Evolutionary conservation across 495 filamentous ascomycete species (phyloP).

Genomic region (Pyronema omphalodes): DNA sequence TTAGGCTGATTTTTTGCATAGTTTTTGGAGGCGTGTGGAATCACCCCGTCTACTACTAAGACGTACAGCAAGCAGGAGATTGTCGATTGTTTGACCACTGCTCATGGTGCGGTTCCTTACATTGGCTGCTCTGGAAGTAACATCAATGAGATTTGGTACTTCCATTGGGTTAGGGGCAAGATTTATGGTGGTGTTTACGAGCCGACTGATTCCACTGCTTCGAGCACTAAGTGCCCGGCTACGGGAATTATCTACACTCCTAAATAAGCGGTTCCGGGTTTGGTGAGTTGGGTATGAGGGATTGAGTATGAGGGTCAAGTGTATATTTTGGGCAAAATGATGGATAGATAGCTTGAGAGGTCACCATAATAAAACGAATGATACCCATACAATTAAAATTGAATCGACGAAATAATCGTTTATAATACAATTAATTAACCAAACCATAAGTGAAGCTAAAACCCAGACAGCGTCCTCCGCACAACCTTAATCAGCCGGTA

Average conservation of each 20-base stretch:
- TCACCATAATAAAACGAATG: too few relatives aligned
- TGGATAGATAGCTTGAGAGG: too few relatives aligned
- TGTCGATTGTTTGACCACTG: slow-evolving; percentile 39
- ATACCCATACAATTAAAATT: too few relatives aligned
- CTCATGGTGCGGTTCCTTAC: slow-evolving; percentile 19
- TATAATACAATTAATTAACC: too few relatives aligned
- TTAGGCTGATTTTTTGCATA: slow-evolving; percentile 8
- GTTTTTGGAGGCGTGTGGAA: slow-evolving; percentile 42
- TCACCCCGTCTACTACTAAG: slow-evolving; percentile 38
- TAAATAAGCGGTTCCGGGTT: not conserved
- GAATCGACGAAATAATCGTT: too few relatives aligned
- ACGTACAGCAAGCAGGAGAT: slow-evolving; percentile 51
- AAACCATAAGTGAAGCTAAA: too few relatives aligned
- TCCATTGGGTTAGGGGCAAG: not conserved
- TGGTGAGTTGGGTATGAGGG: too few relatives aligned
- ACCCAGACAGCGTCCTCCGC: too few relatives aligned
- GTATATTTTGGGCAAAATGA: too few relatives aligned
- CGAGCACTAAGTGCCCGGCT: not conserved
- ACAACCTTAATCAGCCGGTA: too few relatives aligned
- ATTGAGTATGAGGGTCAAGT: too few relatives aligned
- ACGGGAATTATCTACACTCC: not conserved
- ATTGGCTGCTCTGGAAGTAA: not conserved
- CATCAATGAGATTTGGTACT: slow-evolving; percentile 32
- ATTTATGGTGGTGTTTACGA: not conserved
- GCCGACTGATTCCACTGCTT: not conserved